Base-by-base conservation (phyloP, 2,329 filamentous ascomycete species). In the Piedraia hortae region DNA sequence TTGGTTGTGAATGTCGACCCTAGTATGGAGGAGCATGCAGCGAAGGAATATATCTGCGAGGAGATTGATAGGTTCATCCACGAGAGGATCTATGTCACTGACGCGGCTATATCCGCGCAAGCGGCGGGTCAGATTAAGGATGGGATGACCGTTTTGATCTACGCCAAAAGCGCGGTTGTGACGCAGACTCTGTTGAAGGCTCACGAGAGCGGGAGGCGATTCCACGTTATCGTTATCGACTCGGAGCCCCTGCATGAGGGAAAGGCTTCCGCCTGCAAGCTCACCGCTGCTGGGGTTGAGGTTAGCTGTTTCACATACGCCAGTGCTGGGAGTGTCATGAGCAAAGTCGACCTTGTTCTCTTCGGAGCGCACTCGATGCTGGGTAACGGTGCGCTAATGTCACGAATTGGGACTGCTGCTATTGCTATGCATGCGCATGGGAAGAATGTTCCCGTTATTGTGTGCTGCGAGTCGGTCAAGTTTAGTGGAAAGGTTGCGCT, bases 351-450 rank as follows among this genome's bases (percentile, higher is more conserved):
- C 4, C 66, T 69, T 34, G 66, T 85, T 6, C 61, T 93, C 22
- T 54, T 97, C 1, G 80, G 78, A 7, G 78, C 80, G 4, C 80
- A 91, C 42, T 74, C 77, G 17, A 85, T 97, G 65, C 85, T 90
- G 50, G 80, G 74, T 34, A 93, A 93, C 45, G 85, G 85, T 5
- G 62, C 74, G 15, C 59, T 97, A 34, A 89, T 88, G 45, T 82
- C 73, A 4, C 65, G 78, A 10, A 65, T 77, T 6, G 85, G 85
- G 28, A 90, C 80, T 3, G 75, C 74, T 12, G 62, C 85, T 27
- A 60, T 93, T 6, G 80, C 82, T 10, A 71, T 85, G 53, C 65
- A 71, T 18, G 82, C 80, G 4, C 63, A 68, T 22, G 63, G 72
- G 25, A 55, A 65, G 10, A 67, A 70, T 26, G 62, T 80, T 16